Base-by-base conservation (phyloP, 306 rosid genomes). In the Neltuma alba region DNA sequence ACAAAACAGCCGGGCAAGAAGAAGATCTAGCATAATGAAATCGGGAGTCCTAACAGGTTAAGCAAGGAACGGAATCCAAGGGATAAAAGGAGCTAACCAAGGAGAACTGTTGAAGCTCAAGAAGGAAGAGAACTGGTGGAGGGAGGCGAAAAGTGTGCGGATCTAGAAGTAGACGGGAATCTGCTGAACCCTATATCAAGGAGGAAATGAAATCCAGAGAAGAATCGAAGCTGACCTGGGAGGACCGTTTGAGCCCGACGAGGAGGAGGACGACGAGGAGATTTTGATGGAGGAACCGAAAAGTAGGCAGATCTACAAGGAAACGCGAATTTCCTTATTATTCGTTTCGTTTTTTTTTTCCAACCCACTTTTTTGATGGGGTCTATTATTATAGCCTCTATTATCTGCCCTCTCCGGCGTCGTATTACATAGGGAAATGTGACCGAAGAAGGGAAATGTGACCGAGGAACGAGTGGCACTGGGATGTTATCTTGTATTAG, bases 1-100 rank as follows among this genome's bases (percentile, higher is more conserved):
- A 27, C 27, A 57, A 38, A 41, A 44, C 54, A 61, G 45, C 28
- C 13, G 3, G 27, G 28, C 9, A 14, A 60, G 8, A 50, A 36
- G 70, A 45, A 58, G 85, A 83, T 69, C 78, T 69, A 76, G 48
- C 20, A 38, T 3, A 36, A 71, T 25, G 47, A 67, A 83, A 83
- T 58, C 25, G 64, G 21, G 67, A 83, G 84, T 55, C 80, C 82
- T 67, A 40, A 40, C 7, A 65, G 28, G 1, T 37, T 0, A 36
- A 63, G 3, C 38, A 54, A 34, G 21, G 69, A 40, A 44, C 31
- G 38, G 1, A 44, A 50, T 23, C 16, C 9, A 77, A 54, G 3
- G 78, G 71, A 70, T 77, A 63, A 48, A 28, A 72, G 72, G 73
- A 79, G 87, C 85, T 87, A 87, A 91, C 93, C 94, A 85, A 79